Evolutionary conservation across 306 rosid species (phyloP), one percentile per base, ranked within the genome.

Genomic region (Prunus mira): DNA sequence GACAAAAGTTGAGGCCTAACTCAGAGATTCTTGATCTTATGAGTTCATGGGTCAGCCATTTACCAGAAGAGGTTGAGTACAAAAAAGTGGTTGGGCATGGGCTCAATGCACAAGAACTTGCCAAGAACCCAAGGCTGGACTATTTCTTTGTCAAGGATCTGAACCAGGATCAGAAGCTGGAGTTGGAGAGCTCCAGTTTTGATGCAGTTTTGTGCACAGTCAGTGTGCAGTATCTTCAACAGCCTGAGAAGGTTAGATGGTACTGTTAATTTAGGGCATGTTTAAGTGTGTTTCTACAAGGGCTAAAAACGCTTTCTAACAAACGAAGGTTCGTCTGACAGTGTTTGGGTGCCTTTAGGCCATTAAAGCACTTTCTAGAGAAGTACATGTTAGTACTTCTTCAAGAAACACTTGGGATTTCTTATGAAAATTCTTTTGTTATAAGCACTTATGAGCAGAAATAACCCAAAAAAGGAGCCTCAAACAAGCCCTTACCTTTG

Each of bases 31-130:
- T 93, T 45, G 98, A 93, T 76, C 89, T 93, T 75, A 93, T 89
- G 98, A 91, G 98, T 73, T 93, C 98, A 14, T 91, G 98, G 98
- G 45, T 93, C 38, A 89, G 96, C 83, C 98, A 93, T 67, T 88
- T 93, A 7, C 97, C 98, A 0, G 38, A 56, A 49, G 97, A 93
- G 56, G 88, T 88, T 3, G 71, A 76, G 32, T 91, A 75, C 74
- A 86, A 71, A 46, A 83, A 82, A 79, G 98, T 93, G 9, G 93
- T 88, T 74, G 98, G 98, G 1, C 97, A 93, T 80, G 98, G 98
- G 0, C 75, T 93, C 62, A 93, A 89, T 83, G 91, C 96, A 6
- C 90, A 87, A 65, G 98, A 93, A 81, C 97, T 93, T 68, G 86
- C 90, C 13, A 93, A 76, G 78, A 91, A 93, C 75, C 84, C 90